phyloP scores from a whole-genome alignment of 768 basidiomycete species.

The Mycena kentingensis region DNA sequence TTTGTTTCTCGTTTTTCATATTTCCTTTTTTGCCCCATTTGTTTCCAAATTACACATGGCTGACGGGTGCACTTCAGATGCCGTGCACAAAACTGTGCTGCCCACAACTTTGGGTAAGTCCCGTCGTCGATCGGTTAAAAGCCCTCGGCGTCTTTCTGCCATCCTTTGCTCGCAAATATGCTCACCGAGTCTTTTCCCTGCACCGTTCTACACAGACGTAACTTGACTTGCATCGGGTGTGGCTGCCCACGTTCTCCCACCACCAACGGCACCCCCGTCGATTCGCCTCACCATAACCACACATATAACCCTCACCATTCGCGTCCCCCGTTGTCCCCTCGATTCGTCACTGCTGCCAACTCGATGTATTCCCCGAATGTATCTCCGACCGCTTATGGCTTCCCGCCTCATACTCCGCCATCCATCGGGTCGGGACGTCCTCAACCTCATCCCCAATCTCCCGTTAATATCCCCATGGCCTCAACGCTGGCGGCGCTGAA shows the following conservation, averaged over 20 bases:
- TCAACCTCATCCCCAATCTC: neutral
- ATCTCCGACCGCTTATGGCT: conserved; percentile 14
- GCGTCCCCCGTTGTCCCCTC: conserved; percentile 17
- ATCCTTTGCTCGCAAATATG: conserved; percentile 31
- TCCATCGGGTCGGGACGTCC: conserved; percentile 1
- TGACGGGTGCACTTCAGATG: conserved; percentile 51
- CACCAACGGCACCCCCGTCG: conserved; percentile 29
- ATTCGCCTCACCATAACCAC: conserved; percentile 27
- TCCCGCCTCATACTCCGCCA: conserved; percentile 5
- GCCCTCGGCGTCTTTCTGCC: conserved; percentile 13
- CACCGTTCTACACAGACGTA: conserved; percentile 65
- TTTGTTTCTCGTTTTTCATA: conserved; percentile 19
- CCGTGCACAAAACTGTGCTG: conserved; percentile 65
- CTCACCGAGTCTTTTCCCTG: conserved; percentile 52
- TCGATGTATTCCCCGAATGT: conserved; percentile 9
- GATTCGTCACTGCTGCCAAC: conserved; percentile 17
- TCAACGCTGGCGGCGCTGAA: conserved; percentile 13
- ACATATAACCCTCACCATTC: conserved; percentile 1
- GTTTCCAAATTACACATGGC: conserved; percentile 21
- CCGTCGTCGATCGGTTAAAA: conserved; percentile 3
- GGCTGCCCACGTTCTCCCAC: conserved; percentile 55
- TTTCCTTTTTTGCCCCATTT: conserved; percentile 20
- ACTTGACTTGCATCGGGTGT: conserved; percentile 75
- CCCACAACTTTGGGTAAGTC: conserved; percentile 85
- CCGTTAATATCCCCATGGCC: conserved; percentile 11